Conservation (phyloP, 495 filamentous ascomycete genomes). For the Penicillium robsamsonii region DNA sequence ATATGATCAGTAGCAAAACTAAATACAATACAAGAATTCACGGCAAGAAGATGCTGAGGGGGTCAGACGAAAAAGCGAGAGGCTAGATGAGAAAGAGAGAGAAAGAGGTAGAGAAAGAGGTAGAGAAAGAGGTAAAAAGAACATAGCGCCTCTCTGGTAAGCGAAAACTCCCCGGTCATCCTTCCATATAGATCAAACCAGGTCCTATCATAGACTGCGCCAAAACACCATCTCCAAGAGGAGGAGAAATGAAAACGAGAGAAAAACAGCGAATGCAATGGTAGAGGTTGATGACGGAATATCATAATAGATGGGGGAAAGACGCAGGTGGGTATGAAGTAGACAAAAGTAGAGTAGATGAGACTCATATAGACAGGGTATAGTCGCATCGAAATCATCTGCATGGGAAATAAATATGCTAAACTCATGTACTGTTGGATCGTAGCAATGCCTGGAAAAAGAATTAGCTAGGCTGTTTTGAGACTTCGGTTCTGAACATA, state of each 20-base stretch:
- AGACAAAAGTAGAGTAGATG: slow-evolving; percentile 17
- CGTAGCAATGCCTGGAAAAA: slow-evolving; percentile 34
- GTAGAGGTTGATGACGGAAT: slow-evolving; percentile 11
- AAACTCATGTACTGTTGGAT: slow-evolving; percentile 40
- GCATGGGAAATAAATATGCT: slow-evolving; percentile 24
- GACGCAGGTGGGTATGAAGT: slow-evolving; percentile 23
- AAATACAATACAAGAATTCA: slow-evolving; percentile 28
- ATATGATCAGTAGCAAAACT: slow-evolving; percentile 17
- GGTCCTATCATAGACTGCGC: slow-evolving; percentile 23
- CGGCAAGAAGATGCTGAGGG: slow-evolving; percentile 2
- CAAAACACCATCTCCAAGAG: slow-evolving; percentile 23
- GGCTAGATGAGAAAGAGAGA: slow-evolving; percentile 20
- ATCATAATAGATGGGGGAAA: slow-evolving; percentile 2
- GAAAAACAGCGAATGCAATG: slow-evolving; percentile 27
- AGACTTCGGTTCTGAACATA: slow-evolving; percentile 14
- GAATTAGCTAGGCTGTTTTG: slow-evolving; percentile 22
- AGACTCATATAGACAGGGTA: slow-evolving; percentile 36
- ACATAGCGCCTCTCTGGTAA: slow-evolving; percentile 19
- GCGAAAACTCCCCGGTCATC: slow-evolving; percentile 30
- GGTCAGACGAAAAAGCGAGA: slow-evolving; percentile 11
- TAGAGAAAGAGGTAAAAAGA: slow-evolving; percentile 6
- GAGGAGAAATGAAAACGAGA: slow-evolving; percentile 1
- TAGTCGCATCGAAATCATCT: slow-evolving; percentile 27
- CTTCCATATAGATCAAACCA: slow-evolving; percentile 23
- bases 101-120: background rate